These are phyloP conservation scores for Macadamia tetraphylla DNA, from an alignment of 164 flowering plant species.

Conservation along the genomic window DNA sequence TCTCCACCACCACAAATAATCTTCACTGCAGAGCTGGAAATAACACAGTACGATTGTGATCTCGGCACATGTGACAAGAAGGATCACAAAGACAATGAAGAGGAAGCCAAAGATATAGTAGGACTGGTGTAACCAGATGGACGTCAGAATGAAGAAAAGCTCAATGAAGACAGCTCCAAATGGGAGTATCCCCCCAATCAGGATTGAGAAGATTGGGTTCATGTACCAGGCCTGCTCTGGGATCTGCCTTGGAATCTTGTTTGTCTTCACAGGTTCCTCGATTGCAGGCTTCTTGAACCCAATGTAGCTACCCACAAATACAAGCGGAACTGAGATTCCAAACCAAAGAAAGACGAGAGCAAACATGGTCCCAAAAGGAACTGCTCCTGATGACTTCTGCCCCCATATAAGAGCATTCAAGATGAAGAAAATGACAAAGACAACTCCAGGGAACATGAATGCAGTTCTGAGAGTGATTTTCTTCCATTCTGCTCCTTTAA, in stretches of 20 bases:
- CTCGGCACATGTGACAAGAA: conserved; percentile 53
- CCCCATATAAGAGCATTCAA: conserved; percentile 1
- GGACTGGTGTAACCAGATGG: conserved; percentile 61
- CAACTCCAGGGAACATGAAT: neutral
- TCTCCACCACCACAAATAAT: conserved; percentile 66
- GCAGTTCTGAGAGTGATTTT: neutral
- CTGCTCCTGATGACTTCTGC: neutral
- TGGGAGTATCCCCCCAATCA: conserved; percentile 63
- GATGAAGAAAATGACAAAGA: neutral
- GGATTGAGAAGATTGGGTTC: conserved; percentile 48
- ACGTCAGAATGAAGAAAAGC: conserved; percentile 61
- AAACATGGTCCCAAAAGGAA: neutral
- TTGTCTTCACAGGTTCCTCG: neutral
- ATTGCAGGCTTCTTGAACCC: neutral
- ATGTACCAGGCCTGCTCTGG: conserved; percentile 67
- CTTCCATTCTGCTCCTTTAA: neutral
- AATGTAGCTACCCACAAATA: neutral
- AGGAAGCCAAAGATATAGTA: conserved; percentile 66
- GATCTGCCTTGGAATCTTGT: conserved; percentile 2
- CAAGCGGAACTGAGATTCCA: neutral
- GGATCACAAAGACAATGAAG: conserved; percentile 50
- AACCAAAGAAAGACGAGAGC: neutral
- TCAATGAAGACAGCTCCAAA: conserved; percentile 66
- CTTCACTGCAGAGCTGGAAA: conserved; percentile 62
- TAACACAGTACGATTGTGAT: conserved; percentile 56